These are phyloP conservation scores for Xylaria curta DNA, from an alignment of 495 filamentous ascomycete species.

Conservation along the genomic window DNA sequence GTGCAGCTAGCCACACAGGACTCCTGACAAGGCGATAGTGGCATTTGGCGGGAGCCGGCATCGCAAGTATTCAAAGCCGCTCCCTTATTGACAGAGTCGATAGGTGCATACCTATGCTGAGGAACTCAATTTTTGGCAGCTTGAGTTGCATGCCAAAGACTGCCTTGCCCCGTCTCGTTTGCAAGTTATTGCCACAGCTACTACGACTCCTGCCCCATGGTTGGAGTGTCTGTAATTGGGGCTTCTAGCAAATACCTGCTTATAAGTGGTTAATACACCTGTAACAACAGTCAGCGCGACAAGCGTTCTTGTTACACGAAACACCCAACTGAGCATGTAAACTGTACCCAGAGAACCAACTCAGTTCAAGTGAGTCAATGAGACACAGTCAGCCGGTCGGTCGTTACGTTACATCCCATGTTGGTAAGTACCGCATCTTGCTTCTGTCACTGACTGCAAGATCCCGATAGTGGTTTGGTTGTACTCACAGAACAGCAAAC, in stretches of 20 bases:
- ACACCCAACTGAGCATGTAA: conserved; percentile 4
- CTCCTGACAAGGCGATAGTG: not conserved
- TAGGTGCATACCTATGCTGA: not conserved
- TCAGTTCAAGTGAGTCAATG: conserved; percentile 7
- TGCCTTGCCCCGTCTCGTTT: not conserved
- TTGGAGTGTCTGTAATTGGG: not conserved
- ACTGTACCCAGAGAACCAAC: not conserved
- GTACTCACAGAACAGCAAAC: conserved; percentile 6
- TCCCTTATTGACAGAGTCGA: not conserved
- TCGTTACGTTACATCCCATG: not conserved
- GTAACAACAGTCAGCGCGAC: conserved; percentile 2
- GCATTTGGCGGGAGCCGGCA: not conserved
- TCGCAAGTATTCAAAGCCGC: not conserved
- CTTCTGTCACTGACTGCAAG: conserved; percentile 14
- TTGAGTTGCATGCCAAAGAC: not conserved
- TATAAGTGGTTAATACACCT: conserved; percentile 1
- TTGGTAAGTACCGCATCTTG: conserved; percentile 19
- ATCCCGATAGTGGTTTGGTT: conserved; percentile 10
- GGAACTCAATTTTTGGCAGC: not conserved
- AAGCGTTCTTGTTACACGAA: not conserved
- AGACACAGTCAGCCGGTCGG: not conserved
- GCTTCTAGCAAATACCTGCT: not conserved
- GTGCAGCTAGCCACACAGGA: not conserved
- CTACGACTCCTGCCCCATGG: not conserved
- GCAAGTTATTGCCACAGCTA: not conserved